Evolutionary conservation across 108 stramenopile species (phyloP), one percentile per base, ranked within the genome.

Genomic region (Thalassiosira profunda): DNA sequence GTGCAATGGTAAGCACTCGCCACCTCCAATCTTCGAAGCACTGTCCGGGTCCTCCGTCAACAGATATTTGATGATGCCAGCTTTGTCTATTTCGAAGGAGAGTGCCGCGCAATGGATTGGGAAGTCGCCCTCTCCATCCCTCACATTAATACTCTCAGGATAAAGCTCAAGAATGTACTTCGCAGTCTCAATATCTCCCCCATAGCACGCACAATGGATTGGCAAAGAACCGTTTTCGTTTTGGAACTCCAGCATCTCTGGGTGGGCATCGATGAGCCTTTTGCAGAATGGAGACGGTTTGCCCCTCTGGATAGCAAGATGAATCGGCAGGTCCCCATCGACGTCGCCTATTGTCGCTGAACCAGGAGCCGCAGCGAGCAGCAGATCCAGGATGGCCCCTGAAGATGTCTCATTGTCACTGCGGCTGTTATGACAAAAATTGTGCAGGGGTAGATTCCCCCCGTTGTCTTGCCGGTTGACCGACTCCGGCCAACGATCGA

Each of bases 211-310:
- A 26, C 3, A 17, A 51, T 51, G 49, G 20, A 51, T 3, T 0
- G 49, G 49, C 0, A 51, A 31, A 0, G 14, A 25, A 0, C 0
- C n/a, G n/a, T n/a, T 31, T 0, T 0, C 3, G 30, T 4, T 5
- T n/a, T 25, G 14, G 0, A 51, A 31, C n/a, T 3, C 30, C 1
- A n/a, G 30, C 3, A n/a, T 31, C 30, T n/a, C 49, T 0, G 49
- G 49, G 30, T 51, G 30, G 9, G 20, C 49, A 14, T 51, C 49
- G 20, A 28, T 51, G 0, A 51, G 4, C 20, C n/a, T 5, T 4
- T 31, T 25, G 49, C 49, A 51, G 30, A 51, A 51, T n/a, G 26
- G 29, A 51, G 48, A 30, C n/a, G 48, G 31, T 51, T 4, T 3
- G 4, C 20, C 0, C 18, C 0, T 2, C 12, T 10, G 12, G 15